phyloP scores from a whole-genome alignment of 1,284 basidiomycete genomes.

The Rhodotorula sp. region DNA sequence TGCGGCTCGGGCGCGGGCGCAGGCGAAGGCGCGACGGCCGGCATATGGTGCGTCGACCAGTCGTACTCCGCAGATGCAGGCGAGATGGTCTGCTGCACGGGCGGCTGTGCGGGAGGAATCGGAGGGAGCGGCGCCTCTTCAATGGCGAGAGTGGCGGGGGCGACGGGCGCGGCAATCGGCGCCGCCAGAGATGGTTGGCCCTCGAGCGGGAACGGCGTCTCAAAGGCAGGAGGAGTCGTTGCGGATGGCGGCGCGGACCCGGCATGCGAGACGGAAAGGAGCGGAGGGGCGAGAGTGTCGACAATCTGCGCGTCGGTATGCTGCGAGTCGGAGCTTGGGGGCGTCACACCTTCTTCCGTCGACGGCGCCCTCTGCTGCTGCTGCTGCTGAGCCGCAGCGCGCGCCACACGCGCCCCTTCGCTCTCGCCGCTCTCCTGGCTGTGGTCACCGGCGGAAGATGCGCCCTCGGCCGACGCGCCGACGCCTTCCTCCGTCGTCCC shows the following conservation, averaged over 20 bases:
- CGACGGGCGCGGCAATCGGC: constrained; percentile 11
- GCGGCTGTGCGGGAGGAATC: constrained; percentile 35
- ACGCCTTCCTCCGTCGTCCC: background rate
- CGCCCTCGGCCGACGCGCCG: too few relatives aligned
- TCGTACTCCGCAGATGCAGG: constrained; percentile 39
- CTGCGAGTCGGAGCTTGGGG: constrained; percentile 11
- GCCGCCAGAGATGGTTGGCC: background rate
- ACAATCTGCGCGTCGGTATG: constrained; percentile 5
- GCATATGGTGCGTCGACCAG: constrained; percentile 35
- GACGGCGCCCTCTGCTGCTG: background rate
- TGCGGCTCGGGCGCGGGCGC: constrained; percentile 9
- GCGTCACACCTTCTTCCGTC: background rate
- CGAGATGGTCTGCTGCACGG: constrained; percentile 50
- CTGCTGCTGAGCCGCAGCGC: background rate
- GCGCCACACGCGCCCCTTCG: background rate
- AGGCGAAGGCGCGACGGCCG: constrained; percentile 18
- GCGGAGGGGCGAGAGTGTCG: background rate
- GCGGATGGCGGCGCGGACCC: background rate
- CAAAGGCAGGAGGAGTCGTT: too few relatives aligned
- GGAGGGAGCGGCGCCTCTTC: constrained; percentile 31
- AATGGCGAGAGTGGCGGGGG: constrained; percentile 46
- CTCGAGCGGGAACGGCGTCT: background rate
- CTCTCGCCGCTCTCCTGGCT: background rate
- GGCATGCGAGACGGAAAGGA: too few relatives aligned
- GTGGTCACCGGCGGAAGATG: too few relatives aligned